A percentile compares a stretch with the other conserved stretches of the same genome.
These are phyloP conservation scores for Magnolia changhungtana DNA, from an alignment of 164 flowering plant genomes.

Conservation along the genomic window DNA sequence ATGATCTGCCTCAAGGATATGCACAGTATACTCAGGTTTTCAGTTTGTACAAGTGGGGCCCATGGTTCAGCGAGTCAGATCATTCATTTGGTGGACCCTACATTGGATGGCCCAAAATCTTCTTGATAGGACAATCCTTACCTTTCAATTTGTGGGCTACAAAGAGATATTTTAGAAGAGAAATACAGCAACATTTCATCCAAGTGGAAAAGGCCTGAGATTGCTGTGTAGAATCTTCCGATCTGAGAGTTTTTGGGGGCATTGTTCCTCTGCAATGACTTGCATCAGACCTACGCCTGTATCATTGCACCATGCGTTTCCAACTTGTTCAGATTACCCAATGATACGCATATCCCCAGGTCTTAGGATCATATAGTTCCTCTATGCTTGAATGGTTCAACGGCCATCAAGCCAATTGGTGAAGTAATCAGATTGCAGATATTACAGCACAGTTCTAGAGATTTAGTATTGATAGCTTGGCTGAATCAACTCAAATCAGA, in stretches of 20 bases:
- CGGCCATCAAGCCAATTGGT: not conserved
- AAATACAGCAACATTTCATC: not conserved
- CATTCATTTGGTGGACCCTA: not conserved
- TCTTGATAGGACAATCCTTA: not conserved
- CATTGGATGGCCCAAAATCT: not conserved
- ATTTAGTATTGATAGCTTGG: not conserved
- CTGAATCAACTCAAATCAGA: not conserved
- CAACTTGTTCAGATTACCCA: no score
- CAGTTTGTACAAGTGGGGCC: not conserved
- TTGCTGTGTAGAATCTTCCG: not conserved
- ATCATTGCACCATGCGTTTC: not conserved
- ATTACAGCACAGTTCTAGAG: not conserved
- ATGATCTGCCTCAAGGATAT: not conserved
- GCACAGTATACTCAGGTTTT: not conserved
- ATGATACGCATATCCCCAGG: not conserved
- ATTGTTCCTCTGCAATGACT: not conserved
- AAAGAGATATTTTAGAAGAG: no score
- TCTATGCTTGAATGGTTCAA: no score
- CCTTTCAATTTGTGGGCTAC: not conserved
- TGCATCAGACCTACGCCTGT: not conserved
- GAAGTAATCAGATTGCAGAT: not conserved
- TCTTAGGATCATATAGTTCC: not conserved
- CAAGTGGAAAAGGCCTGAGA: not conserved
- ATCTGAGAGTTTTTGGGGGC: not conserved
- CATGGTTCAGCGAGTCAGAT: not conserved